These are phyloP conservation scores for Trametes cingulata DNA, from an alignment of 768 basidiomycete genomes.

Conservation along the genomic window DNA sequence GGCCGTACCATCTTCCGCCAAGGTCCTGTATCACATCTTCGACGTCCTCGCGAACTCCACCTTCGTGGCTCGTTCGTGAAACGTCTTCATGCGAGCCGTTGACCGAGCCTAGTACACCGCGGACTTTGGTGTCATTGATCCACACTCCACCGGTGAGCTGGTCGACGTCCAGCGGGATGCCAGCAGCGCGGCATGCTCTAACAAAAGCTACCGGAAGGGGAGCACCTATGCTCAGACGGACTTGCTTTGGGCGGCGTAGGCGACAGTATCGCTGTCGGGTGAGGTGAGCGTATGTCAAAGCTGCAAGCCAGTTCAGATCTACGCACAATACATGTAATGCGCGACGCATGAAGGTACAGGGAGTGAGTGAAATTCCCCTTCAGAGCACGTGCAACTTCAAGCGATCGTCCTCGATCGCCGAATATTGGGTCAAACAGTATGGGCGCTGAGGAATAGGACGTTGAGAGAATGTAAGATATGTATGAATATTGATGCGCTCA, in stretches of 20 bases:
- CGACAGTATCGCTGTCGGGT: conserved; percentile 3
- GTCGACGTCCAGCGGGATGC: conserved; percentile 1
- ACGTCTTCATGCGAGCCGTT: neutral
- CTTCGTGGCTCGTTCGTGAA: neutral
- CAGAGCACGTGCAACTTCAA: neutral
- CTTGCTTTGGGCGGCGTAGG: neutral
- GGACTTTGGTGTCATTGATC: conserved; percentile 7
- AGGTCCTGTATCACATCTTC: neutral
- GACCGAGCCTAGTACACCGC: neutral
- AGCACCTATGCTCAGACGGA: conserved; percentile 2
- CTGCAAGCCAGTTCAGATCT: too few species aligned
- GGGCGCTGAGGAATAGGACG: neutral
- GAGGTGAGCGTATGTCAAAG: neutral
- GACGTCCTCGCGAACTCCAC: neutral
- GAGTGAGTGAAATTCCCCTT: neutral
- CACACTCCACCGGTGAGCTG: conserved; percentile 2
- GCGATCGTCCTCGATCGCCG: neutral
- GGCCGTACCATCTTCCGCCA: conserved; percentile 10
- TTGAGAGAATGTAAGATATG: too few species aligned
- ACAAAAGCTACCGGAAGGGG: neutral
- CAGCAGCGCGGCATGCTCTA: neutral
- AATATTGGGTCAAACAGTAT: conserved; percentile 1
- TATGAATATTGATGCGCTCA: neutral
- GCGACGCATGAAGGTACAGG: conserved; percentile 3
- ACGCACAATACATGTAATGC: neutral